These are phyloP conservation scores for Fusarium sp. DNA, from an alignment of 2,329 filamentous ascomycete species.

Conservation along the genomic window DNA sequence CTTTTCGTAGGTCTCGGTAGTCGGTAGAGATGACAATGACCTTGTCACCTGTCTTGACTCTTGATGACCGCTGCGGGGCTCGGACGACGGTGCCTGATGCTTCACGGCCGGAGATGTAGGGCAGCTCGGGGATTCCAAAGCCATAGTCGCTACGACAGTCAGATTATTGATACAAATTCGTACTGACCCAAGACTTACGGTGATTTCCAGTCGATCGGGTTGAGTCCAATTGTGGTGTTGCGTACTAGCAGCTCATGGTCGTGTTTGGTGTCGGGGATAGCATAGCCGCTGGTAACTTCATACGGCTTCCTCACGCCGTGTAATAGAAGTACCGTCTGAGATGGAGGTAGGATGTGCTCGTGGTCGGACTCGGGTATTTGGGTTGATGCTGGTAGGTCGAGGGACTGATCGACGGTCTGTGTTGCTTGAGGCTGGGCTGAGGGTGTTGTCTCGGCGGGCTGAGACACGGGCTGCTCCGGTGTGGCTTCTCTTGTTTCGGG, in stretches of 20 bases:
- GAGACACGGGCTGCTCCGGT: slow-evolving; percentile 11
- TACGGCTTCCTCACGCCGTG: slow-evolving; percentile 67
- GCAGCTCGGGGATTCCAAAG: slow-evolving; percentile 78
- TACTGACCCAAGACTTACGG: slow-evolving; percentile 66
- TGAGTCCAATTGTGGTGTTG: slow-evolving; percentile 77
- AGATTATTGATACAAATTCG: neutral
- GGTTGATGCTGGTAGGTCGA: neutral
- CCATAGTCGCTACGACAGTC: slow-evolving; percentile 72
- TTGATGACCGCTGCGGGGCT: slow-evolving; percentile 54
- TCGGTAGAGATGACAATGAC: slow-evolving; percentile 80
- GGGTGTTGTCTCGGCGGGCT: slow-evolving; percentile 8
- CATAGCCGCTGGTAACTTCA: slow-evolving; percentile 59
- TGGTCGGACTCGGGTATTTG: slow-evolving; percentile 21
- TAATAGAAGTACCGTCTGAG: slow-evolving; percentile 66
- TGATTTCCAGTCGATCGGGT: slow-evolving; percentile 84
- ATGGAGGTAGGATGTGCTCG: slow-evolving; percentile 31
- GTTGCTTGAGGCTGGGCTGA: slow-evolving; percentile 21
- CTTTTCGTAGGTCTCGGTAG: slow-evolving; percentile 80
- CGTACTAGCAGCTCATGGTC: slow-evolving; percentile 73
- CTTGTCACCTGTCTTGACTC: slow-evolving; percentile 71
- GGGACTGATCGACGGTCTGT: slow-evolving; percentile 4
- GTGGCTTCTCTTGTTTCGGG: neutral
- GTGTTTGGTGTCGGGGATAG: slow-evolving; percentile 58
- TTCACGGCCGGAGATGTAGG: slow-evolving; percentile 80
- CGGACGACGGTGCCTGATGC: slow-evolving; percentile 76